These are phyloP conservation scores for Ensete ventricosum DNA, from an alignment of 176 grass and related monocot species.

Conservation along the genomic window DNA sequence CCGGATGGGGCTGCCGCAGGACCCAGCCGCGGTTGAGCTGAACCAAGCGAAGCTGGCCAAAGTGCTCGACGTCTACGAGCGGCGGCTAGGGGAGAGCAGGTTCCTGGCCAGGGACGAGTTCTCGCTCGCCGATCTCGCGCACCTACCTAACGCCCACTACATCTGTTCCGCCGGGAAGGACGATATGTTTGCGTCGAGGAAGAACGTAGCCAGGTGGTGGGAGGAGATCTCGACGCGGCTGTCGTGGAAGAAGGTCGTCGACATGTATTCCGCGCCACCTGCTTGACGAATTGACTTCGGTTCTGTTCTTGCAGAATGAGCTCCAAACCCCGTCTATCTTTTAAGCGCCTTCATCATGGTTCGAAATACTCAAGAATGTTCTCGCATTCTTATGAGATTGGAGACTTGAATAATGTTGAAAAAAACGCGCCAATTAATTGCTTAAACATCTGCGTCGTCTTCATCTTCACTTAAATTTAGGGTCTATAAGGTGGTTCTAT, in stretches of 20 bases:
- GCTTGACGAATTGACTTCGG: background rate
- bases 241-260: slow-evolving; percentile 64
- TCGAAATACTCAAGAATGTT: background rate
- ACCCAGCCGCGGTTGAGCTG: slow-evolving; percentile 46
- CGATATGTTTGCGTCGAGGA: slow-evolving; percentile 41
- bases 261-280: slow-evolving; percentile 40
- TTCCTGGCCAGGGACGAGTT: slow-evolving; percentile 72
- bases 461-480: too few species aligned
- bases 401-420: too few species aligned
- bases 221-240: slow-evolving; percentile 54
- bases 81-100: slow-evolving; percentile 48
- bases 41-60: slow-evolving; percentile 64
- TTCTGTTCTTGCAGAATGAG: background rate
- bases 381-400: too few species aligned
- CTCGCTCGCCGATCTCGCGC: slow-evolving; percentile 66
- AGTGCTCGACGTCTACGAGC: slow-evolving; percentile 83
- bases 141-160: slow-evolving; percentile 66
- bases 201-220: slow-evolving; percentile 87
- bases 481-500: too few species aligned
- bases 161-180: slow-evolving; percentile 35
- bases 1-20: slow-evolving; percentile 44
- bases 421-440: too few species aligned
- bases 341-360: background rate
- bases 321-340: background rate
- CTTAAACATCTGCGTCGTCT: too few species aligned